Evolutionary conservation across 257 asterid genomes (phyloP), one percentile per base, ranked within the genome.

Genomic region (Ehretia macrophylla): DNA sequence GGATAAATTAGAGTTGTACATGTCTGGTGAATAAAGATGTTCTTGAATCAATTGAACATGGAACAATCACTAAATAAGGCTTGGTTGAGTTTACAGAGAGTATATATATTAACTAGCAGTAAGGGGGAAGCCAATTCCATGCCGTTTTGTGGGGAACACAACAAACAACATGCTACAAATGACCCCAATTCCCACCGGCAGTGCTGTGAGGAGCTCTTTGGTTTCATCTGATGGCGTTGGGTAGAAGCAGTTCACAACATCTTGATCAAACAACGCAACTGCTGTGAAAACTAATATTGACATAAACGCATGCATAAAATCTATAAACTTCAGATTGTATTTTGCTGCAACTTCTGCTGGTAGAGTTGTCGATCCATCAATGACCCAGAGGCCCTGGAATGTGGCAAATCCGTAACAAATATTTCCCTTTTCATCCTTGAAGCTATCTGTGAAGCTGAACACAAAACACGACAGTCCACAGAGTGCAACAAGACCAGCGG

Each of bases 161-260:
- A 93, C 89, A 55, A 93, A 93, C 73, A 93, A 19, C 94, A 89
- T 80, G 44, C 96, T 93, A 69, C 90, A 86, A 17, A 72, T 52
- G 3, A 89, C 92, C 60, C 97, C 99, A 39, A 93, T 83, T 61
- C 90, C 99, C 0, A 93, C 80, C 0, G 99, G 99, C 77, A 89
- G 55, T 6, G 85, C 79, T 4, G 90, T 71, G 22, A 93, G 91
- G n/a, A 89, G 59, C 83, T 89, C 90, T 67, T 69, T 63, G 3
- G 69, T 60, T 60, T 70, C 86, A 17, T 65, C 42, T 12, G 91
- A 79, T 11, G 99, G 96, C 55, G 50, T 63, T 13, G 97, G 99
- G 54, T 81, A 93, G 63, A 93, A 89, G 71, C 99, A 93, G 38
- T 46, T 64, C 58, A 86, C 95, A 14, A 80, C 87, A 51, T 86